Percentiles rank a stretch among this genome's conserved stretches.
Evolutionary conservation across 139 green algal species (phyloP).

Genomic region (Ostreobium quekettii): DNA sequence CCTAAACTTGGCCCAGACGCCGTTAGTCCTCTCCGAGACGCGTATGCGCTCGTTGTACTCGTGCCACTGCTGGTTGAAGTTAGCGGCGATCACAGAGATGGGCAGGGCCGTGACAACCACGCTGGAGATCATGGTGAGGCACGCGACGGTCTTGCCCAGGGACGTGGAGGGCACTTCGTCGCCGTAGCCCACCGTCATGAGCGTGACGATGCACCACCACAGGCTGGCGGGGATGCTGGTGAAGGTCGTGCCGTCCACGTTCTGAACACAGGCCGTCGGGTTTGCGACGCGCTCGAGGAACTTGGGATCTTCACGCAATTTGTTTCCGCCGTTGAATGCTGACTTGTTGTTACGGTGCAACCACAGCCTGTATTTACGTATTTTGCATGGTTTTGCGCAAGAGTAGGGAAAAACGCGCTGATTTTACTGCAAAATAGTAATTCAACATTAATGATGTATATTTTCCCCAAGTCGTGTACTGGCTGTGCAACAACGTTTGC

Average conservation of each 20-base stretch:
- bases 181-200: conserved; percentile 41
- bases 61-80: conserved; percentile 31
- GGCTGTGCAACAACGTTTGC: too few relatives aligned
- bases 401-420: too few relatives aligned
- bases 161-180: conserved; percentile 25
- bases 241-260: conserved; percentile 19
- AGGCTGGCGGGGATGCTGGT: conserved; percentile 26
- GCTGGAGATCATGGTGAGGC: conserved; percentile 21
- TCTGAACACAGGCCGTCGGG: background rate
- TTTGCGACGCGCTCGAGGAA: background rate
- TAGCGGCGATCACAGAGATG: conserved; percentile 33
- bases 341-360: too few relatives aligned
- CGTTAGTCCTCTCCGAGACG: background rate
- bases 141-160: conserved; percentile 25
- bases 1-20: conserved; percentile 5
- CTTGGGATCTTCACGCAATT: too few relatives aligned
- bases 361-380: too few relatives aligned
- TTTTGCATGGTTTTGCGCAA: too few relatives aligned
- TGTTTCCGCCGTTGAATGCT: too few relatives aligned
- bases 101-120: conserved; percentile 35
- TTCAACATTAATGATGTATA: too few relatives aligned
- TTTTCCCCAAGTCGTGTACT: too few relatives aligned
- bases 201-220: conserved; percentile 35
- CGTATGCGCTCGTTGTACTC: background rate
- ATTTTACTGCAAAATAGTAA: too few relatives aligned